Evolutionary conservation across 2,329 filamentous ascomycete genomes (phyloP).

Genomic region (Cercospora sp.): DNA sequence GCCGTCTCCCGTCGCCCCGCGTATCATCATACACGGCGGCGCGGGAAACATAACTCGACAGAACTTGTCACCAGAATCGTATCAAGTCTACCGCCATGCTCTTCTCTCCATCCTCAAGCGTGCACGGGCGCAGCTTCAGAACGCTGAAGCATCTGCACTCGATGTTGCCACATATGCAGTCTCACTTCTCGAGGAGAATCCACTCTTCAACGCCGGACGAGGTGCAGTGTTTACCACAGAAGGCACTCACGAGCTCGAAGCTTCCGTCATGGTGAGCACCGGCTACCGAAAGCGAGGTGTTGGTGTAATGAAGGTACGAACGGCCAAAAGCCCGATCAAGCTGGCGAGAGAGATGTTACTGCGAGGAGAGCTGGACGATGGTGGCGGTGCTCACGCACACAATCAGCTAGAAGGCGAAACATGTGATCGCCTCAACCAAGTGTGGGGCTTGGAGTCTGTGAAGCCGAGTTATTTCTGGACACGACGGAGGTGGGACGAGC

Average conservation of each 20-base stretch:
- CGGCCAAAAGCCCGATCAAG: conserved; percentile 76
- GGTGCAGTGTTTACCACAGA: conserved; percentile 85
- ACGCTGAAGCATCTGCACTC: conserved; percentile 59
- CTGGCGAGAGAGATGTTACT: conserved; percentile 71
- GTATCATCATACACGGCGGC: conserved; percentile 53
- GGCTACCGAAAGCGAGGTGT: conserved; percentile 74
- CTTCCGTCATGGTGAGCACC: conserved; percentile 78
- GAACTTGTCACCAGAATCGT: conserved; percentile 41
- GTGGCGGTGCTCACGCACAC: conserved; percentile 65
- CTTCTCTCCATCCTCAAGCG: conserved; percentile 41
- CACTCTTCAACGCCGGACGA: conserved; percentile 79
- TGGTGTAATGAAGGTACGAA: conserved; percentile 70
- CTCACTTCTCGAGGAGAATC: conserved; percentile 71
- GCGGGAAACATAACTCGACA: conserved; percentile 49
- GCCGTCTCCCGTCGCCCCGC: conserved; percentile 36
- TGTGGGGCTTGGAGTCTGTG: conserved; percentile 71
- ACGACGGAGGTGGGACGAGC: conserved; percentile 74
- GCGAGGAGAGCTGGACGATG: conserved; percentile 62
- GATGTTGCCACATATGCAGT: conserved; percentile 76
- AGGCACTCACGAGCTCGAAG: conserved; percentile 82
- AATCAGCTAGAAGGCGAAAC: conserved; percentile 66
- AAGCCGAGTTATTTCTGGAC: conserved; percentile 76
- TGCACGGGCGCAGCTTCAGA: conserved; percentile 34
- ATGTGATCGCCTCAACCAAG: conserved; percentile 66
- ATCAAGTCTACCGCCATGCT: conserved; percentile 42